Percentiles rank a stretch among this genome's conserved stretches.
These are phyloP conservation scores for Danielia reshetovae DNA, from an alignment of 805 yeast species.

Conservation along the genomic window DNA sequence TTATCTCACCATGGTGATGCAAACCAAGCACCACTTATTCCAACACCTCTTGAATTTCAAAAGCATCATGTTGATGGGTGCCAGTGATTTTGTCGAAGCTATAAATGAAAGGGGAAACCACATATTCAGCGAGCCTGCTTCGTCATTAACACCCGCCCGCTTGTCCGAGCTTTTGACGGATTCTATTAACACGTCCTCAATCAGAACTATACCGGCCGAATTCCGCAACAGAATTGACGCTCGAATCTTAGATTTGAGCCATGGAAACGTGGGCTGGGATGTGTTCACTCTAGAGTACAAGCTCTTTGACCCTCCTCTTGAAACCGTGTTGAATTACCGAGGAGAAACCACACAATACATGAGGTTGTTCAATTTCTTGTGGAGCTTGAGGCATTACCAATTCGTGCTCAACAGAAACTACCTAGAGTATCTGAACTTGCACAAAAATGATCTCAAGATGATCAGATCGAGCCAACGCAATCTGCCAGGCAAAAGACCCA, in stretches of 20 bases:
- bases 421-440: constrained; percentile 23
- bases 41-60: constrained; percentile 61
- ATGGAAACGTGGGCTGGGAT: constrained; percentile 83
- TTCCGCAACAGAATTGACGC: constrained; percentile 70
- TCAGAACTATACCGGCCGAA: constrained; percentile 31
- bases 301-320: constrained; percentile 51
- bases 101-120: constrained; percentile 53
- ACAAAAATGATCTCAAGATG: constrained; percentile 22
- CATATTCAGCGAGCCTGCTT: constrained; percentile 57
- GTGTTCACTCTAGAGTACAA: constrained; percentile 83
- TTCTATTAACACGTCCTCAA: constrained; percentile 54
- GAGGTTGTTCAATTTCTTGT: constrained; percentile 77
- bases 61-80: constrained; percentile 63
- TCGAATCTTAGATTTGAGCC: constrained; percentile 67
- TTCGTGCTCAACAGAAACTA: constrained; percentile 41
- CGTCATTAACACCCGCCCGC: constrained; percentile 59
- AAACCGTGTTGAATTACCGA: constrained; percentile 28
- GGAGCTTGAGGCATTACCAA: constrained; percentile 69
- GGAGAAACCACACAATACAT: constrained; percentile 50
- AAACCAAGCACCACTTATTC: constrained; percentile 43
- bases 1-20: constrained; percentile 47
- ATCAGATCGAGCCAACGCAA: constrained; percentile 12
- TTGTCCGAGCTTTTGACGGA: constrained; percentile 62
- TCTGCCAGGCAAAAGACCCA: constrained; percentile 4
- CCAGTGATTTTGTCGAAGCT: constrained; percentile 77